Evolutionary conservation across 768 basidiomycete species (phyloP), one percentile per base, ranked within the genome.

Genomic region (Kwoniella bestiolae): DNA sequence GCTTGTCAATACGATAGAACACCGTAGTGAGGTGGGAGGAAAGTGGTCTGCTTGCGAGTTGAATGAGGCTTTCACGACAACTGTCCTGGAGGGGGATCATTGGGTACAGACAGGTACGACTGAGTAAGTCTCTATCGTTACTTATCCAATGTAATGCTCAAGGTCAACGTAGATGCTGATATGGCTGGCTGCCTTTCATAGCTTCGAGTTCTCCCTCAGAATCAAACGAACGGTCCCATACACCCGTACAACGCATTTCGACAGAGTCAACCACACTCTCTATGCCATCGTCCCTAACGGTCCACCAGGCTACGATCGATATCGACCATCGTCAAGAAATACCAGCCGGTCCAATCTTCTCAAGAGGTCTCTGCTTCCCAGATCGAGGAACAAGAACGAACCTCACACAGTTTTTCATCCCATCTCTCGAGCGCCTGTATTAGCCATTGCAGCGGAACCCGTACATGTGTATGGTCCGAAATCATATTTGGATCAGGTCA

Each of bases 401-500:
- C 29, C 11, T 55, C 3, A 55, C 1, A 5, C 29, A 55, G 9
- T 28, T 25, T 8, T 5, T 18, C 52, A 55, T 26, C 52, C 52
- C 23, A 38, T 55, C 4, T 26, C 31, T 18, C 2, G 32, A 5
- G 3, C 2, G 9, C 31, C 52, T 11, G 23, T 32, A 5, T 14
- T 35, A 8, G 52, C 32, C 6, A n/a, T 34, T 11, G 11, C 32
- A 2, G 5, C 52, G 21, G 8, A 55, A 21, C 3, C 14, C 5
- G 32, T 55, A 6, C 52, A 55, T 14, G 34, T 55, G 1, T 55
- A 55, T 34, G 52, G 52, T 3, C 32, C 52, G 12, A 38, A 55
- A 55, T 31, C 16, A 9, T 35, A 21, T 55, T 21, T 55, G 5
- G 52, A 35, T 35, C 28, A 32, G 16, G 32, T n/a, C 3, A 21